Base-by-base conservation (phyloP, 1,284 basidiomycete genomes). In the Cystobasidium pallidum region DNA sequence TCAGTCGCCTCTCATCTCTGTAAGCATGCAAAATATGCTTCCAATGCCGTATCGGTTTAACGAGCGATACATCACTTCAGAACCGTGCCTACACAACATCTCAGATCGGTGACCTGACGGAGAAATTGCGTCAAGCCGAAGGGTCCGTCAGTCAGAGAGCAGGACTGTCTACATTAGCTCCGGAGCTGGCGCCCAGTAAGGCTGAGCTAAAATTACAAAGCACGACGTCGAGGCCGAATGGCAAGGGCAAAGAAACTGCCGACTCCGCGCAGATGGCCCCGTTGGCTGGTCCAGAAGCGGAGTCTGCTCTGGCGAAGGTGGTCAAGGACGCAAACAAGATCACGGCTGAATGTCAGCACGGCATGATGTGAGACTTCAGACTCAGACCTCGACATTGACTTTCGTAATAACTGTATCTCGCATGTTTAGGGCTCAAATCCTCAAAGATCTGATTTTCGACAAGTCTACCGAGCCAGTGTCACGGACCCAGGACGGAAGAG, bases 1-100 rank as follows among this genome's bases (percentile, higher is more conserved):
- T 78, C 91, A 94, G 79, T 93, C 90, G 78, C 89, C 92, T 2
- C 82, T 97, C 39, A 90, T 97, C 52, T 92, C 92, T 51, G 94
- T 94, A 70, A 65, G 90, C 83, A 7, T 19, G 58, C 10, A 2
- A 10, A 34, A n/a, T n/a, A n/a, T n/a, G n/a, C n/a, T n/a, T n/a
- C n/a, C n/a, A n/a, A n/a, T n/a, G n/a, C n/a, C n/a, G n/a, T n/a
- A n/a, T n/a, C n/a, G n/a, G n/a, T n/a, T n/a, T n/a, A n/a, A n/a
- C n/a, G n/a, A n/a, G n/a, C n/a, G n/a, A n/a, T n/a, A n/a, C 43
- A 45, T 45, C 43, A 15, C n/a, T n/a, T 3, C 77, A 96, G 94
- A 96, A 96, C 78, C 89, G 92, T 51, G 89, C 89, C 68, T 96
- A 96, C 80, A 89, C 90, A 1, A 92, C 93, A 0, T 90, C 91